Percentiles rank a stretch among this genome's conserved stretches.
Evolutionary conservation across 768 basidiomycete species (phyloP).

Genomic region (Kwoniella bestiolae): DNA sequence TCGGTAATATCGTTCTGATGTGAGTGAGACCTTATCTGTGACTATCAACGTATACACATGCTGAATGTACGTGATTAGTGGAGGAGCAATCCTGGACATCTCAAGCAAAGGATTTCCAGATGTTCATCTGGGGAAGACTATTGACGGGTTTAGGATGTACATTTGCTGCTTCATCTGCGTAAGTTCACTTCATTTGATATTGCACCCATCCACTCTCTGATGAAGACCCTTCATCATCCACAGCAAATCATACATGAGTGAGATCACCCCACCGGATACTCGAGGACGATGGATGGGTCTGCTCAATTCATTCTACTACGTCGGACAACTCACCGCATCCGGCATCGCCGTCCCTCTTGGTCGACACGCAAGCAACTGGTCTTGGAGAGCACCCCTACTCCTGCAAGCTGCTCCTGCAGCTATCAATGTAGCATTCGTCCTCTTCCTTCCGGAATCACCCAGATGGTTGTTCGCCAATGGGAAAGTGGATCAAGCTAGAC

Average conservation of each 20-base stretch:
- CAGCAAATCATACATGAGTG: conserved; percentile 63
- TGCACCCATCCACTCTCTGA: too few species aligned
- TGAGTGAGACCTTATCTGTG: conserved; percentile 42
- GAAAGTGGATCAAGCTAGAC: conserved; percentile 59
- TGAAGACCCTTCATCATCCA: not conserved
- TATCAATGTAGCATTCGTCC: conserved; percentile 62
- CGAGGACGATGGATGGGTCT: conserved; percentile 64
- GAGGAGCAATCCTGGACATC: conserved; percentile 63
- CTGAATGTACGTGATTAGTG: too few species aligned
- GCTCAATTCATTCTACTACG: conserved; percentile 50
- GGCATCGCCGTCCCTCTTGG: conserved; percentile 35
- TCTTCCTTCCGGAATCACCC: conserved; percentile 64
- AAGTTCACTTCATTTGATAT: not conserved
- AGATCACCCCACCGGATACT: conserved; percentile 62
- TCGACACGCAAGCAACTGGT: conserved; percentile 1
- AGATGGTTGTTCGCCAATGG: conserved; percentile 62
- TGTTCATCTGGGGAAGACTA: conserved; percentile 62
- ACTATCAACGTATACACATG: too few species aligned
- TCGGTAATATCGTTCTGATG: conserved; percentile 62
- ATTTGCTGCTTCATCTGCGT: conserved; percentile 62
- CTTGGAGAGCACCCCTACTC: conserved; percentile 61
- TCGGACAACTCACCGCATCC: conserved; percentile 32
- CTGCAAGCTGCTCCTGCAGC: conserved; percentile 63
- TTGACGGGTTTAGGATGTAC: conserved; percentile 62
- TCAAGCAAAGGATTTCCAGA: conserved; percentile 58